Evolutionary conservation across 371 early-diverging fungal species (phyloP).

Genomic region (Actinomortierella wolfii): DNA sequence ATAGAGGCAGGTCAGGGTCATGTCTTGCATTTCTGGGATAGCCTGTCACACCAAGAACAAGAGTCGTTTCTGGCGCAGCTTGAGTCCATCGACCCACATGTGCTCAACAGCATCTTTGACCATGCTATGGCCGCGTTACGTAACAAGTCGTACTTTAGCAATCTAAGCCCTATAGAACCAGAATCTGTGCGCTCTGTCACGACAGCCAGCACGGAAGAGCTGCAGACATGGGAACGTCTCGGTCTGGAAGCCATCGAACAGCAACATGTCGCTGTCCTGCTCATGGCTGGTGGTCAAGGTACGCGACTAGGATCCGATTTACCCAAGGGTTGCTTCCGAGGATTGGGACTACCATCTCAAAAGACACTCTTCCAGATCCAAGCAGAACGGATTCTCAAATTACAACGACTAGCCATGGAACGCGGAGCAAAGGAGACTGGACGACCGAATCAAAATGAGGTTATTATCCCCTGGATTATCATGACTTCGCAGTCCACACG

Average conservation of each 20-base stretch:
- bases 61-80: conserved; percentile 49
- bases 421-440: conserved; percentile 5
- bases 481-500: conserved; percentile 85
- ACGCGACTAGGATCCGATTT: conserved; percentile 61
- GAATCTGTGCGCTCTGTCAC: conserved; percentile 47
- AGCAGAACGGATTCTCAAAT: conserved; percentile 70
- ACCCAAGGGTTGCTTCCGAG: conserved; percentile 66
- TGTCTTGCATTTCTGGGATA: conserved; percentile 58
- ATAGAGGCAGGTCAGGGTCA: conserved; percentile 62
- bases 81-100: conserved; percentile 51
- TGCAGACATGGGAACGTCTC: conserved; percentile 43
- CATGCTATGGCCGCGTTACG: conserved; percentile 44
- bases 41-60: conserved; percentile 44
- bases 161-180: conserved; percentile 51
- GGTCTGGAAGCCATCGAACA: conserved; percentile 57
- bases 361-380: conserved; percentile 81
- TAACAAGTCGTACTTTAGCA: conserved; percentile 3
- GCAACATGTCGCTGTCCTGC: conserved; percentile 60
- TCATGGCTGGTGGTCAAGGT: conserved; percentile 68
- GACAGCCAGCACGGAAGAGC: conserved; percentile 23
- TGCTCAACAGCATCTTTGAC: conserved; percentile 56
- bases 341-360: conserved; percentile 62
- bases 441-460: conserved; percentile 19
- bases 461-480: conserved; percentile 80
- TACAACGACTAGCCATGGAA: conserved; percentile 55